phyloP scores from a whole-genome alignment of 805 yeast species.

The Starmerella bombicola region DNA sequence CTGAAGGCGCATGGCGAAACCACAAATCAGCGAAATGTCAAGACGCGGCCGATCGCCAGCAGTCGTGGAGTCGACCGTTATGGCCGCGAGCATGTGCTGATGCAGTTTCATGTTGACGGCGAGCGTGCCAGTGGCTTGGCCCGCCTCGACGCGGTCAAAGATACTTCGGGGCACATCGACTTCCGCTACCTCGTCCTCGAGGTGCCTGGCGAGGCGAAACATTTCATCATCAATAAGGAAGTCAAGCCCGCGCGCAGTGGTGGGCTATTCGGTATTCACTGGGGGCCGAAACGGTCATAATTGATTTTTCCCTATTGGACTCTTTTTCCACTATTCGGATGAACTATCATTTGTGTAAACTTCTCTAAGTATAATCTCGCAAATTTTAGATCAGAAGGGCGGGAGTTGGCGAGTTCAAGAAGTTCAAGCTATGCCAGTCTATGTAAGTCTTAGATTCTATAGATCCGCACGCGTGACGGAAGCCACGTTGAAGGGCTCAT shows the following conservation, averaged over 20 bases:
- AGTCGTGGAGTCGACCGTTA: conserved; percentile 51
- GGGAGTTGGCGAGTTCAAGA: too few relatives aligned
- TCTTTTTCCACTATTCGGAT: too few relatives aligned
- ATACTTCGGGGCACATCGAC: conserved; percentile 45
- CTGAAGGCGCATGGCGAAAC: conserved; percentile 76
- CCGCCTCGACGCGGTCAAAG: conserved; percentile 56
- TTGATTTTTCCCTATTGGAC: too few relatives aligned
- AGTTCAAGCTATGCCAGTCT: too few relatives aligned
- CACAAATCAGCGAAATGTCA: conserved; percentile 57
- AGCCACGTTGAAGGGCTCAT: conserved; percentile 57
- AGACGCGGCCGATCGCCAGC: conserved; percentile 70
- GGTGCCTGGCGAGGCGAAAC: conserved; percentile 55
- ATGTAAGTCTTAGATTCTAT: too few relatives aligned
- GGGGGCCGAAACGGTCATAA: conserved; percentile 48
- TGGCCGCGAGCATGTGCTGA: conserved; percentile 66
- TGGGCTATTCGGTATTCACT: conserved; percentile 49
- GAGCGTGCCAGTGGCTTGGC: conserved; percentile 53
- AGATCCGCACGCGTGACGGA: conserved; percentile 63
- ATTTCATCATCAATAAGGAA: conserved; percentile 49
- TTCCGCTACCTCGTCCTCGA: conserved; percentile 65
- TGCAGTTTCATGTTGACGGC: conserved; percentile 81
- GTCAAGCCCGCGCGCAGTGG: conserved; percentile 32
- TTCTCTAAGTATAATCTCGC: too few relatives aligned
- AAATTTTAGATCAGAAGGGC: too few relatives aligned
- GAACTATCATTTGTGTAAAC: too few relatives aligned